Evolutionary conservation across 306 rosid species (phyloP).

Genomic region (Abrus pulchellus): DNA sequence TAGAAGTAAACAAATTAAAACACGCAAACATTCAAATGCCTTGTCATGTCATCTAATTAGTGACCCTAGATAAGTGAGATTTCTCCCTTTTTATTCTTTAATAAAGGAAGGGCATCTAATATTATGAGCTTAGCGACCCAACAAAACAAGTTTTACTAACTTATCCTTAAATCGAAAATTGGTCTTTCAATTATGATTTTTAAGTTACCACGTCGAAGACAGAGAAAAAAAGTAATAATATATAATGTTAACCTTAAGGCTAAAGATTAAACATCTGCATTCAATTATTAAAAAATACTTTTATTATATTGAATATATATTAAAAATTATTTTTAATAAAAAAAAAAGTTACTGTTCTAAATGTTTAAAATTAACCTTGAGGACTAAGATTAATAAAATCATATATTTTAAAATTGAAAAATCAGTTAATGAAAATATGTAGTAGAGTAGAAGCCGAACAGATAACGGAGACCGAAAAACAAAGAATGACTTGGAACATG

Average conservation of each 20-base stretch:
- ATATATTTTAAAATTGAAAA: neutral
- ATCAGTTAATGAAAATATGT: neutral
- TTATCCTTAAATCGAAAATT: neutral
- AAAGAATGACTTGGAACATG: slow-evolving; percentile 36
- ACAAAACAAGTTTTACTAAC: neutral
- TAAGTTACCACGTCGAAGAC: neutral
- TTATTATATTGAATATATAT: too few species aligned
- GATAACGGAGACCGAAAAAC: neutral
- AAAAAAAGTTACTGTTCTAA: too few species aligned
- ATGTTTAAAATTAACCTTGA: too few species aligned
- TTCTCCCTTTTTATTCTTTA: neutral
- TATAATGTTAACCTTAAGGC: too few species aligned
- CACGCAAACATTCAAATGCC: neutral
- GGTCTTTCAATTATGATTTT: neutral
- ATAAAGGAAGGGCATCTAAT: neutral
- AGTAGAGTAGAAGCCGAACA: neutral
- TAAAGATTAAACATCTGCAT: too few species aligned
- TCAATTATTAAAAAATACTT: too few species aligned
- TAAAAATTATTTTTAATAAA: too few species aligned
- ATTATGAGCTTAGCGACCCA: neutral
- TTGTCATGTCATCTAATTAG: neutral
- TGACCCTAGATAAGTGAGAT: neutral
- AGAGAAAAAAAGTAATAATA: neutral
- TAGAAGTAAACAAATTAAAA: neutral
- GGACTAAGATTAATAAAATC: too few species aligned